These are phyloP conservation scores for Teunomyces cretensis DNA, from an alignment of 805 yeast species.

Conservation along the genomic window DNA sequence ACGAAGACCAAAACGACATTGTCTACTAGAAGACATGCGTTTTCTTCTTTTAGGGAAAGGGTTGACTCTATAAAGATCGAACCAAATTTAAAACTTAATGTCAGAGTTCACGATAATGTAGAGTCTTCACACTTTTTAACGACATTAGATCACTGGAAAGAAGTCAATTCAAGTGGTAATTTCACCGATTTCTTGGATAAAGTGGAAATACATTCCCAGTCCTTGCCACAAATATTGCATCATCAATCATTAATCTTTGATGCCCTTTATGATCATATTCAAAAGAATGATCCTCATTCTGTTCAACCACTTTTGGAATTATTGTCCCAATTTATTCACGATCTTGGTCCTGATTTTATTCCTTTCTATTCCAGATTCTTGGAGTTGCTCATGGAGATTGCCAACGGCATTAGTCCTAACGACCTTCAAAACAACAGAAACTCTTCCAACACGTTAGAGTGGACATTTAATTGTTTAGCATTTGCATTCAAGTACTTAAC, in stretches of 20 bases:
- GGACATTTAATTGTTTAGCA: conserved; percentile 82
- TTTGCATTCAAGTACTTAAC: conserved; percentile 87
- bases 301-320: conserved; percentile 78
- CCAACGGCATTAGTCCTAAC: conserved; percentile 36
- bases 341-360: conserved; percentile 88
- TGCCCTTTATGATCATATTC: conserved; percentile 46
- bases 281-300: conserved; percentile 63
- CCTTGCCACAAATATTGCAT: conserved; percentile 78
- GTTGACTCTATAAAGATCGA: conserved; percentile 83
- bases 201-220: conserved; percentile 55
- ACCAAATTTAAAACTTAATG: conserved; percentile 55
- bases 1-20: conserved; percentile 44
- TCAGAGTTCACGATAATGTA: conserved; percentile 65
- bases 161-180: conserved; percentile 71
- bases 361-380: conserved; percentile 61
- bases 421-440: conserved; percentile 54
- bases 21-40: conserved; percentile 57
- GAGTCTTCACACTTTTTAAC: conserved; percentile 78
- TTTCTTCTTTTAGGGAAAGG: conserved; percentile 77
- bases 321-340: conserved; percentile 84
- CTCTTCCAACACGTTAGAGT: conserved; percentile 67
- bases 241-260: conserved; percentile 63
- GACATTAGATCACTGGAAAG: conserved; percentile 83
- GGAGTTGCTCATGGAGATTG: conserved; percentile 47
- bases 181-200: conserved; percentile 64